phyloP scores from a whole-genome alignment of 108 stramenopile genomes.

The Hondaea fermentalgiana region DNA sequence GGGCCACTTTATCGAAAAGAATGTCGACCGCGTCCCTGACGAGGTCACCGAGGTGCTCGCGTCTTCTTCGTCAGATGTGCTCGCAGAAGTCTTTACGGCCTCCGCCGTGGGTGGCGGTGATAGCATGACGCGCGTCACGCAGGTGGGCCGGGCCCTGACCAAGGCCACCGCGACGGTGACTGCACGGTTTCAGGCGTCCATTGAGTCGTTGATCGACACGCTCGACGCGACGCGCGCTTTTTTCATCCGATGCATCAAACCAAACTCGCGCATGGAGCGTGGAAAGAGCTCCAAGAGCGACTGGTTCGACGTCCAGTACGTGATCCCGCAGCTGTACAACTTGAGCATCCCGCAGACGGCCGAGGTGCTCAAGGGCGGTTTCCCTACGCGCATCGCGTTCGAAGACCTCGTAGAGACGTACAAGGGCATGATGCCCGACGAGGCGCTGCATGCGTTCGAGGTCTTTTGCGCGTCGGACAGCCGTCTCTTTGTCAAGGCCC shows the following conservation, averaged over 20 bases:
- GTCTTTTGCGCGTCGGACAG: background rate
- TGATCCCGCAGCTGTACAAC: background rate
- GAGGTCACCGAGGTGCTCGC: background rate
- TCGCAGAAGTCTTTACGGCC: background rate
- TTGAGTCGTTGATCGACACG: background rate
- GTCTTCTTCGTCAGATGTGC: background rate
- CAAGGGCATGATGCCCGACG: background rate
- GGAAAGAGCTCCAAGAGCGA: background rate
- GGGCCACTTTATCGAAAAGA: slow-evolving; percentile 56
- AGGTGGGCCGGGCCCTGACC: background rate
- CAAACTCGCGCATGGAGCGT: slow-evolving; percentile 5
- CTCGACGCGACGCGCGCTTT: background rate
- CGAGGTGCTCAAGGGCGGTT: background rate
- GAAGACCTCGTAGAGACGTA: background rate
- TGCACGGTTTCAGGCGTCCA: background rate
- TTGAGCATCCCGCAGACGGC: slow-evolving; percentile 13
- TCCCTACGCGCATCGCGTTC: background rate
- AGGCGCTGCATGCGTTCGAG: background rate
- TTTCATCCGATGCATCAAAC: slow-evolving; percentile 14
- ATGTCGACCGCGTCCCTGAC: slow-evolving; percentile 43
- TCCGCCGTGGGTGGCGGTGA: no score
- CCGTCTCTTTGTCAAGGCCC: background rate
- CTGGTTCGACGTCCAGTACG: background rate
- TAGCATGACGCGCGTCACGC: background rate
- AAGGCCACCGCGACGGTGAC: background rate